phyloP scores from a whole-genome alignment of 2,329 filamentous ascomycete species.

The Fusarium caatingaense region DNA sequence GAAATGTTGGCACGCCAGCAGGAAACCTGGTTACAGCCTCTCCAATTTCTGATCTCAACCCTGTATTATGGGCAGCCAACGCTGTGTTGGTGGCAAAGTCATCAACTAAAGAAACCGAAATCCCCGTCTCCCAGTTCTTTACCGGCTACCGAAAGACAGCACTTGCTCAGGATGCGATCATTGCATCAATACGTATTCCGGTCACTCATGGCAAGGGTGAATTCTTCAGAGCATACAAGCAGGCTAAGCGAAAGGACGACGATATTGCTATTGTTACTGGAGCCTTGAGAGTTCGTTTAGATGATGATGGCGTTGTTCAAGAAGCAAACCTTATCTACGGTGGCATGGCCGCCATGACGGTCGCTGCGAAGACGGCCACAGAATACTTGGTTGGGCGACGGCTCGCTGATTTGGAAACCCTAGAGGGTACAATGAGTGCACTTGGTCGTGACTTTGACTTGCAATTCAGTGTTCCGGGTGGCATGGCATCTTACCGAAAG shows the following conservation, averaged over 20 bases:
- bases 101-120: constrained; percentile 76
- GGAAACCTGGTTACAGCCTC: constrained; percentile 95
- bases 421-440: constrained; percentile 90
- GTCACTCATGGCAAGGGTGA: constrained; percentile 79
- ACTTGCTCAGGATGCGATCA: constrained; percentile 82
- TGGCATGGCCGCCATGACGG: constrained; percentile 92
- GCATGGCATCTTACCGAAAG: constrained; percentile 97
- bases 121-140: constrained; percentile 95
- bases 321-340: constrained; percentile 88
- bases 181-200: constrained; percentile 88
- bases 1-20: constrained; percentile 96
- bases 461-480: constrained; percentile 89
- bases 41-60: constrained; percentile 96
- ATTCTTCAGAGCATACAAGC: constrained; percentile 91
- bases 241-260: constrained; percentile 96
- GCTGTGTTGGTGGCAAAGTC: constrained; percentile 85
- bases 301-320: constrained; percentile 75
- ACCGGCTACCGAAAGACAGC: constrained; percentile 90
- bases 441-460: constrained; percentile 92
- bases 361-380: constrained; percentile 84
- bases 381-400: constrained; percentile 80
- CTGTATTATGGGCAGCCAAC: constrained; percentile 89
- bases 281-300: constrained; percentile 79
- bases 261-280: constrained; percentile 98
- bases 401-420: constrained; percentile 81